Percentiles rank a stretch among this genome's conserved stretches.
These are phyloP conservation scores for Chimonanthus praecox DNA, from an alignment of 164 flowering plant genomes.

Conservation along the genomic window DNA sequence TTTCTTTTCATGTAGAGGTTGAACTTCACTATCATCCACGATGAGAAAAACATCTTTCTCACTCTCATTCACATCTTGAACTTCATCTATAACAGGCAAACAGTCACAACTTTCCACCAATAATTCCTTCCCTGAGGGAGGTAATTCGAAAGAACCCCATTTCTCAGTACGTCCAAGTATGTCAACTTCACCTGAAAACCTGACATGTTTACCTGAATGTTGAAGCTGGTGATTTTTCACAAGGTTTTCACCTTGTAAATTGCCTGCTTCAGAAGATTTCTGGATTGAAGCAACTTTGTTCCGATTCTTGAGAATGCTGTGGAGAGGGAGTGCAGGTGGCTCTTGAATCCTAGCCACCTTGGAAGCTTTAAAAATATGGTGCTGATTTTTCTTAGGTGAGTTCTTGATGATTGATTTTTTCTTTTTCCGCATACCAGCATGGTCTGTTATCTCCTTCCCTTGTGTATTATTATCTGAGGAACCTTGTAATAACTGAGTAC, in stretches of 20 bases:
- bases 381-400: slow-evolving; percentile 18
- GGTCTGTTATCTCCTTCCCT: slow-evolving; percentile 14
- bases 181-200: slow-evolving; percentile 38
- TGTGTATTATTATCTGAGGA: slow-evolving; percentile 15
- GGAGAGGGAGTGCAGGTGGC: slow-evolving; percentile 21
- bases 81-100: slow-evolving; percentile 7
- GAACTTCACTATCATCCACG: slow-evolving; percentile 12
- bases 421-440: slow-evolving; percentile 17
- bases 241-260: slow-evolving; percentile 7
- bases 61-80: slow-evolving; percentile 19
- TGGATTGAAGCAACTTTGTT: slow-evolving; percentile 15
- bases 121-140: slow-evolving; percentile 12
- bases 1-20: slow-evolving; percentile 9
- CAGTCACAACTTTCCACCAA: slow-evolving; percentile 8
- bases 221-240: slow-evolving; percentile 7
- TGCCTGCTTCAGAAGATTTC: slow-evolving; percentile 20
- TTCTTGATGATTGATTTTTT: slow-evolving; percentile 16
- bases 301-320: slow-evolving; percentile 38
- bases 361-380: slow-evolving; percentile 11
- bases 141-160: slow-evolving; percentile 12
- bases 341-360: slow-evolving; percentile 9
- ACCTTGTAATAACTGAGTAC: slow-evolving; percentile 11
- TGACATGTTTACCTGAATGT: slow-evolving; percentile 33
- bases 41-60: slow-evolving; percentile 15
- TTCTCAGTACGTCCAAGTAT: slow-evolving; percentile 27